A percentile compares a stretch with the other conserved stretches of the same genome.
Evolutionary conservation across 768 basidiomycete species (phyloP).

Genomic region (Coprinopsis marcescibilis): DNA sequence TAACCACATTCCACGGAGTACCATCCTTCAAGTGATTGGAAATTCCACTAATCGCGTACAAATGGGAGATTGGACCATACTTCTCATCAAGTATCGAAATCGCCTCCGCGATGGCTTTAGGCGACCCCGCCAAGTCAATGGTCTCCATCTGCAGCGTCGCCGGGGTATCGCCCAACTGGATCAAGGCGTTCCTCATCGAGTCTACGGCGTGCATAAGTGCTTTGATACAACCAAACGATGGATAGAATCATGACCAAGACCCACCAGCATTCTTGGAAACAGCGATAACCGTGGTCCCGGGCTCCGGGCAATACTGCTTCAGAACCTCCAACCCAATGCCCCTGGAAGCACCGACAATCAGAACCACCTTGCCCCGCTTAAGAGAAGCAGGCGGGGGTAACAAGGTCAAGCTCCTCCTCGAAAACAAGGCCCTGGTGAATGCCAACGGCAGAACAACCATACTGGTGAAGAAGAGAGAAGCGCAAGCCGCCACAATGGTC

Average conservation of each 20-base stretch:
- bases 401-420: conserved; percentile 5
- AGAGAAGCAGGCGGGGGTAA: neutral
- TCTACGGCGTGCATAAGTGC: conserved; percentile 8
- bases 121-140: conserved; percentile 18
- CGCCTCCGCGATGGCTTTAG: conserved; percentile 16
- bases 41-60: conserved; percentile 25
- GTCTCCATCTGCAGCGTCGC: conserved; percentile 19
- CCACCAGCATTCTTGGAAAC: conserved; percentile 21
- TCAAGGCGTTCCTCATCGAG: conserved; percentile 14
- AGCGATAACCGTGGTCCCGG: conserved; percentile 22
- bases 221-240: neutral
- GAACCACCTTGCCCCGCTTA: conserved; percentile 18
- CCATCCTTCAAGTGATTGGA: conserved; percentile 19
- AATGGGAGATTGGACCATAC: conserved; percentile 26
- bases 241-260: conserved; percentile 3
- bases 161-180: conserved; percentile 17
- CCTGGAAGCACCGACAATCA: conserved; percentile 22
- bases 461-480: conserved; percentile 19
- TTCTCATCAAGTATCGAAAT: conserved; percentile 19
- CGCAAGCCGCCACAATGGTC: conserved; percentile 13
- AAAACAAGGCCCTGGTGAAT: conserved; percentile 10
- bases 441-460: conserved; percentile 19
- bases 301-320: conserved; percentile 21
- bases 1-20: conserved; percentile 18
- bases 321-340: conserved; percentile 25